These are phyloP conservation scores for Penicillium capsulatum DNA, from an alignment of 2,329 filamentous ascomycete genomes.

Conservation along the genomic window DNA sequence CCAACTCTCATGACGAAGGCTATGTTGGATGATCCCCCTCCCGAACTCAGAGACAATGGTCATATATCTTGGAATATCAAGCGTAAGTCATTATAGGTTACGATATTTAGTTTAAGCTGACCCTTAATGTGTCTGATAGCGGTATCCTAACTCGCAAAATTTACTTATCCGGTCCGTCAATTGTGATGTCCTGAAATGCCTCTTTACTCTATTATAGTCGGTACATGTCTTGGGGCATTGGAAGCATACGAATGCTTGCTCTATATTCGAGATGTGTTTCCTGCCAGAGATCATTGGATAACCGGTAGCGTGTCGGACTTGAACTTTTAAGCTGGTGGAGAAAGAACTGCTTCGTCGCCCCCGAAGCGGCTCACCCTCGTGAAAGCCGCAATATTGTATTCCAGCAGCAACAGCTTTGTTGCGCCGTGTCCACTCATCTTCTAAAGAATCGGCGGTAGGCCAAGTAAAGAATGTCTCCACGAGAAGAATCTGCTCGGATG, in stretches of 20 bases:
- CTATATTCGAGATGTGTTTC: conserved; percentile 9
- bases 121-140: too few relatives aligned
- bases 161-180: conserved; percentile 19
- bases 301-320: conserved; percentile 6
- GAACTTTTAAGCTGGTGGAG: conserved; percentile 8
- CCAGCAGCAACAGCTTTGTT: conserved; percentile 18
- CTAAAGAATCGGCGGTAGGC: conserved; percentile 18
- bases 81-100: too few relatives aligned
- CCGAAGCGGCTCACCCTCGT: conserved; percentile 18
- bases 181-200: conserved; percentile 20
- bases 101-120: too few relatives aligned
- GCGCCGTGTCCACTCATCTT: conserved; percentile 19
- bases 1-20: too few relatives aligned
- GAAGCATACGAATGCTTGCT: conserved; percentile 16
- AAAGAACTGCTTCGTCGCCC: conserved; percentile 9
- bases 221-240: conserved; percentile 20
- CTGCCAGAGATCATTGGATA: conserved; percentile 4
- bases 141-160: conserved; percentile 20
- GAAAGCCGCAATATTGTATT: conserved; percentile 18
- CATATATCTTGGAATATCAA: too few relatives aligned
- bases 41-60: too few relatives aligned
- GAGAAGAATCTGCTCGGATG: conserved; percentile 19
- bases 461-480: conserved; percentile 21
- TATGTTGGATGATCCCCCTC: too few relatives aligned
- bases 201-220: conserved; percentile 19